Evolutionary conservation across 179 eudicot species (phyloP).

Genomic region (Vitellaria paradoxa): DNA sequence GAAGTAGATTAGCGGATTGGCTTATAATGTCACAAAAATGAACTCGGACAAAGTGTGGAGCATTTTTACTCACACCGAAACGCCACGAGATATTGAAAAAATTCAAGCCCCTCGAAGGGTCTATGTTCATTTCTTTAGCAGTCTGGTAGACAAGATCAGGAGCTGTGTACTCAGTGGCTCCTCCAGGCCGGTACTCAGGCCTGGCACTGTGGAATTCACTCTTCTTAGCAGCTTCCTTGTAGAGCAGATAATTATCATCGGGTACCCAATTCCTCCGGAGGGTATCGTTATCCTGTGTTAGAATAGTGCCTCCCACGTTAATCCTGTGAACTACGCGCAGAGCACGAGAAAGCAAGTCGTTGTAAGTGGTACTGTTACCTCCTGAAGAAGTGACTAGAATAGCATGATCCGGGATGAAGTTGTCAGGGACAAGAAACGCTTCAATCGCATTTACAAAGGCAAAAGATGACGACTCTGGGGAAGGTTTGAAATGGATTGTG

Average conservation of each 20-base stretch:
- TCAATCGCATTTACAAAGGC: constrained; percentile 69
- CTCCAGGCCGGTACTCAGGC: neutral
- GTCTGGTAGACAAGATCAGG: constrained; percentile 16
- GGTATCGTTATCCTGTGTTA: constrained; percentile 3
- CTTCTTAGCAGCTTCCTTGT: constrained; percentile 21
- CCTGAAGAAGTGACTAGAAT: constrained; percentile 24
- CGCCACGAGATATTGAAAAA: constrained; percentile 43
- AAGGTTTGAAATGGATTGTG: constrained; percentile 46
- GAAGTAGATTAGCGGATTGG: fast-evolving
- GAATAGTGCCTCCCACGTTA: constrained; percentile 39
- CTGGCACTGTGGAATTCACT: neutral
- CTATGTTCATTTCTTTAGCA: constrained; percentile 29
- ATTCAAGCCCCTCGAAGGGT: neutral
- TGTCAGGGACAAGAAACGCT: constrained; percentile 51
- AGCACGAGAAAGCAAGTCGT: constrained; percentile 14
- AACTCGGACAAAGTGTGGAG: constrained; percentile 29
- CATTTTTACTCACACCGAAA: constrained; percentile 28
- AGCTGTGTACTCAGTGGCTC: constrained; percentile 25
- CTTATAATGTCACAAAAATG: constrained; percentile 53
- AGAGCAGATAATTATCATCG: constrained; percentile 44
- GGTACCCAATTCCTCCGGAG: constrained; percentile 46
- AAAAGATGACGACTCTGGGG: constrained; percentile 19
- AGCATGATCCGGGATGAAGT: constrained; percentile 12
- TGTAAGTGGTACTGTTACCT: neutral
- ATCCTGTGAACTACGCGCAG: constrained; percentile 34